A percentile compares a stretch with the other conserved stretches of the same genome.
Evolutionary conservation across 2,329 filamentous ascomycete genomes (phyloP).

Genomic region (Coniochaeta ligniaria): DNA sequence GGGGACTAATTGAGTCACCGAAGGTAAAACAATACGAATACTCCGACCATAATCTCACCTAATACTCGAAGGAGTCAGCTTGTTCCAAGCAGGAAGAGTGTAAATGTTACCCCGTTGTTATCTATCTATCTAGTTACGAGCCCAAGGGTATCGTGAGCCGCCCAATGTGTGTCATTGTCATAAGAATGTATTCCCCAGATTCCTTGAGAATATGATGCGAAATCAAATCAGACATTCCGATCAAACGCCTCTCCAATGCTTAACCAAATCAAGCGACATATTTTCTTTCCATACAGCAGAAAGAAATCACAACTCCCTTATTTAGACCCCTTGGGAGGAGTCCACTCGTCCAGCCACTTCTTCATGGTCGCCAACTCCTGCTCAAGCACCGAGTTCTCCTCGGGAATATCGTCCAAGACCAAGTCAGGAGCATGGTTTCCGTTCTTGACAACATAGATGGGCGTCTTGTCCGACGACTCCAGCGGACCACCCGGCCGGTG

Average conservation of each 20-base stretch:
- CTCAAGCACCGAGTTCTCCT: background rate
- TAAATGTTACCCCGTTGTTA: background rate
- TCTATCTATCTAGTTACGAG: background rate
- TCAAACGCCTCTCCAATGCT: background rate
- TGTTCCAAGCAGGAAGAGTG: background rate
- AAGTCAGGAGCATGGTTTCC: background rate
- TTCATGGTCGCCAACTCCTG: background rate
- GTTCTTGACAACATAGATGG: background rate
- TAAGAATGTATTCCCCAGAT: background rate
- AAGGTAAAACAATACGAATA: no score
- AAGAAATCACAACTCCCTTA: background rate
- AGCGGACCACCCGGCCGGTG: background rate
- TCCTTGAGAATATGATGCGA: background rate
- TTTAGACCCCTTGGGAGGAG: background rate
- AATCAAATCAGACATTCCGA: background rate
- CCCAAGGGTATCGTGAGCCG: background rate
- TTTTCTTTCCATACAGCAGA: background rate
- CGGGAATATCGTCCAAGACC: background rate
- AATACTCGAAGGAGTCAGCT: background rate
- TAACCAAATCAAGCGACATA: background rate
- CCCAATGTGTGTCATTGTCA: background rate
- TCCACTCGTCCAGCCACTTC: slow-evolving; percentile 3
- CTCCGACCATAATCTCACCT: background rate
- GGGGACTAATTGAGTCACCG: no score
- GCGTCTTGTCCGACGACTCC: background rate